Conservation (phyloP, 1,284 basidiomycete genomes). For the Bjerkandera adusta region DNA sequence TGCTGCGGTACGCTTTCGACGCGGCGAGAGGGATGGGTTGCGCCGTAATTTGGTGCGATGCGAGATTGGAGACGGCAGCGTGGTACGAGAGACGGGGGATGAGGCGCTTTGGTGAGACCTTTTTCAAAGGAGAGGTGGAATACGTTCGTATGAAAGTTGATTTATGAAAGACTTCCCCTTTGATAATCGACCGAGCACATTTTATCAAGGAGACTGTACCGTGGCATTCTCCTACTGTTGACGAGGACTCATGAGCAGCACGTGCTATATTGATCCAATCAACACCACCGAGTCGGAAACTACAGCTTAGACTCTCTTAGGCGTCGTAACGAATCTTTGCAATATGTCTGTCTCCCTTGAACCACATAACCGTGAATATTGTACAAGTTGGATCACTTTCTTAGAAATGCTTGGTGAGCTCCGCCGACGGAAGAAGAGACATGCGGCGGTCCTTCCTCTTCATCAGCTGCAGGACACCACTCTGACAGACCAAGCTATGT, state of each 20-base stretch:
- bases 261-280: background rate
- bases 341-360: too few relatives aligned
- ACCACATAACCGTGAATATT: too few relatives aligned
- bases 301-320: background rate
- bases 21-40: constrained; percentile 38
- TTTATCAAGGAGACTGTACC: background rate
- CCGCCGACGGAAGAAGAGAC: background rate
- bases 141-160: constrained; percentile 46
- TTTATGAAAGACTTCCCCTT: background rate
- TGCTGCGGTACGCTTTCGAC: constrained; percentile 42
- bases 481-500: constrained; percentile 8
- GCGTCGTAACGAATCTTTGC: too few relatives aligned
- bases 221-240: background rate
- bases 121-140: constrained; percentile 51
- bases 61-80: constrained; percentile 38
- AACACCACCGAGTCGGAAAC: background rate
- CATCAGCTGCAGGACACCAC: constrained; percentile 4
- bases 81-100: constrained; percentile 59
- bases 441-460: background rate
- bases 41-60: constrained; percentile 54
- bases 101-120: constrained; percentile 42
- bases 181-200: background rate
- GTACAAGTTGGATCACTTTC: too few relatives aligned
- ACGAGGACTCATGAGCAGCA: background rate
- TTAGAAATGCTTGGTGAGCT: too few relatives aligned